phyloP scores from a whole-genome alignment of 2,329 filamentous ascomycete species.

The Dactylellina parvicollis region DNA sequence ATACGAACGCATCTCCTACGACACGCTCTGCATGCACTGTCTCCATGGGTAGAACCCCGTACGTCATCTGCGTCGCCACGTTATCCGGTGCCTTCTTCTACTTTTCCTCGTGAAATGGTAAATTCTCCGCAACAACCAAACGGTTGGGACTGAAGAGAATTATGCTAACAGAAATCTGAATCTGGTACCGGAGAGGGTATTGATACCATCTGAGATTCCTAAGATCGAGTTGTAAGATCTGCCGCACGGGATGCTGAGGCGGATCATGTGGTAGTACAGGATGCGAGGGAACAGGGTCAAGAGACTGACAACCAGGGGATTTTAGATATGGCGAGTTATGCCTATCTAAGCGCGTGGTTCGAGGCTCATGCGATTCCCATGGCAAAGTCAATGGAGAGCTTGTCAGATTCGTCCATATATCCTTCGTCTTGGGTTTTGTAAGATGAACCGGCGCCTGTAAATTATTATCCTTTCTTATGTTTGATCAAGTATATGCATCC shows the following conservation, averaged over 20 bases:
- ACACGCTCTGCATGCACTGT: constrained; percentile 32
- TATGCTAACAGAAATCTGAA: neutral
- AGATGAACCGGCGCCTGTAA: no score
- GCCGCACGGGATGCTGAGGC: constrained; percentile 1
- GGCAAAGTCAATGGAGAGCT: neutral
- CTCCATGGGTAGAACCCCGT: neutral
- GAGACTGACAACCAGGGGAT: neutral
- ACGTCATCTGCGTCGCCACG: neutral
- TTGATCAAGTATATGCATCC: no score
- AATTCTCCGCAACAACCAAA: neutral
- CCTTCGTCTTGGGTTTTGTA: no score
- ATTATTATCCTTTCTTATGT: no score
- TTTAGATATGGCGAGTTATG: constrained; percentile 10
- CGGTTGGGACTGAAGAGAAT: neutral
- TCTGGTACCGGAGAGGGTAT: constrained; percentile 9
- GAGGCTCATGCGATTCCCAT: neutral
- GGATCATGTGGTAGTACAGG: constrained; percentile 10
- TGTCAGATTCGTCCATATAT: no score
- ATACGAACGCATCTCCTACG: constrained; percentile 20
- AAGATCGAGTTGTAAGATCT: constrained; percentile 28
- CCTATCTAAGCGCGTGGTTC: constrained; percentile 13
- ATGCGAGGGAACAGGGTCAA: no score
- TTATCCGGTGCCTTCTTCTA: neutral
- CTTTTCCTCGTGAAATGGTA: neutral
- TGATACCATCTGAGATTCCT: neutral